Conservation (phyloP, 2,329 filamentous ascomycete species). For the Anthostomella pinea region DNA sequence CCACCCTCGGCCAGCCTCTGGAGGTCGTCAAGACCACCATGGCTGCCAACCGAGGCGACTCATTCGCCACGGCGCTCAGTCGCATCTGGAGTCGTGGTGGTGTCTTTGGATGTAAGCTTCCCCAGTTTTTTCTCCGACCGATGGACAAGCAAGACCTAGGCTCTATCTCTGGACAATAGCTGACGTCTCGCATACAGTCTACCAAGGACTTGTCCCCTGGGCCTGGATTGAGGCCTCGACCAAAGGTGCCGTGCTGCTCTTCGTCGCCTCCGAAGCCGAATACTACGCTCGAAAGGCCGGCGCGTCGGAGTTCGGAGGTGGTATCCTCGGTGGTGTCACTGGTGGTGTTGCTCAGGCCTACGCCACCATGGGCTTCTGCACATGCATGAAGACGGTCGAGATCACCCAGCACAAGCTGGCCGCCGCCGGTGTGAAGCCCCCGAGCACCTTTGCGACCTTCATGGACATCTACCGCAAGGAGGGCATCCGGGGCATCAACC, state of each 20-base stretch:
- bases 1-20: constrained; percentile 66
- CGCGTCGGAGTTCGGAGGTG: constrained; percentile 80
- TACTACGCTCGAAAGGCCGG: constrained; percentile 84
- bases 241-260: constrained; percentile 97
- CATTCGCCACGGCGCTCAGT: constrained; percentile 75
- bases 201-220: constrained; percentile 99
- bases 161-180: constrained; percentile 23
- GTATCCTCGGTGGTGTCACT: constrained; percentile 86
- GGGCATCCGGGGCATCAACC: constrained; percentile 95
- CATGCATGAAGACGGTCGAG: constrained; percentile 99
- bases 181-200: constrained; percentile 63
- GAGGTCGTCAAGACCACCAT: constrained; percentile 99
- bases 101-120: constrained; percentile 88
- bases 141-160: too few species aligned
- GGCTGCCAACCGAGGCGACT: constrained; percentile 91
- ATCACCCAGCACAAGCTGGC: constrained; percentile 98
- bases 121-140: too few species aligned
- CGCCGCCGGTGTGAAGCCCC: constrained; percentile 75
- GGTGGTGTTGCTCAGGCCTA: constrained; percentile 98
- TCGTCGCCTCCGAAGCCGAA: constrained; percentile 97
- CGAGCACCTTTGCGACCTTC: constrained; percentile 91
- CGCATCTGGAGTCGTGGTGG: constrained; percentile 95
- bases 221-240: constrained; percentile 99
- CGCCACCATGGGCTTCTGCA: constrained; percentile 99
- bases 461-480: constrained; percentile 95